Evolutionary conservation across 176 grass and related monocot species (phyloP), one percentile per base, ranked within the genome.

Genomic region (Olyra latifolia): DNA sequence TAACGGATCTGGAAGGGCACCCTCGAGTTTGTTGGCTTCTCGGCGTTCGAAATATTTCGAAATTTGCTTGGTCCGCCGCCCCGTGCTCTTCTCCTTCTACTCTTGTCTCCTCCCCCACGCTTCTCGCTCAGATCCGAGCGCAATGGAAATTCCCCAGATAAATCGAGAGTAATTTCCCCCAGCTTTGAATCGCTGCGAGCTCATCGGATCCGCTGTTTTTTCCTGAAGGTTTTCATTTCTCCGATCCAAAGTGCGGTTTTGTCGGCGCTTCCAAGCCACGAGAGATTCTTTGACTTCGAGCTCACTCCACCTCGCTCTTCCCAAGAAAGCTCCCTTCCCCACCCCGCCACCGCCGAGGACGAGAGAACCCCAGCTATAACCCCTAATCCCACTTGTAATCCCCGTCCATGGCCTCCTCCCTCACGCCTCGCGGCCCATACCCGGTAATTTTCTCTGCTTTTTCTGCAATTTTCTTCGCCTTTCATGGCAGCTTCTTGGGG

Each of bases 21-120:
- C 87, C 78, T 7, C 27, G 73, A 40, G 25, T 74, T 42, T 32
- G 23, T 62, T 59, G 72, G 28, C 22, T 3, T 6, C 41, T 71
- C 22, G 27, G 41, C 50, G 68, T 92, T 97, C 92, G 88, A 97
- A 98, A 92, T 22, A 86, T 80, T 79, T 97, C 85, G 87, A 72
- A 97, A 87, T 62, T 35, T 35, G 32, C 32, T 35, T 30, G 69
- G 74, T 82, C 60, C 14, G 65, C 84, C 69, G 59, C 79, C 75
- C n/a, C 46, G 53, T 12, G 61, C n/a, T 10, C 40, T 38, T 11
- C 42, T 14, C 39, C 55, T 45, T 42, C 54, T 16, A 14, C 56
- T 49, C 44, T 17, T 40, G 19, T 15, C 46, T 39, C 29, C 39
- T 39, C 9, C 49, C 46, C 71, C 64, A 57, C 32, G 19, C 69